Base-by-base conservation (phyloP, 495 filamentous ascomycete species). In the Parmelia sp. region DNA sequence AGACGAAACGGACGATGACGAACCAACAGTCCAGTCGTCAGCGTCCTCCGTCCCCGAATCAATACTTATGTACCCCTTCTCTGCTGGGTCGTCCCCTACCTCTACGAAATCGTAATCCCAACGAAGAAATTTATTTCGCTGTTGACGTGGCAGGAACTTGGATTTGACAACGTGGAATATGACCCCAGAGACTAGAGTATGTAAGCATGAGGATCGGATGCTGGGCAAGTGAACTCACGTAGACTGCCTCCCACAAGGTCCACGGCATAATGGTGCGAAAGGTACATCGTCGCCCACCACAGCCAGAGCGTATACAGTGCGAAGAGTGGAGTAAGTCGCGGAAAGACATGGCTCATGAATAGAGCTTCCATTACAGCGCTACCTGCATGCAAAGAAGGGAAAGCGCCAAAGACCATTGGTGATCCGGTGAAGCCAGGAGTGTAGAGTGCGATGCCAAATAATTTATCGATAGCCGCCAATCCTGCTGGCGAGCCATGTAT, bases 211-310 rank as follows among this genome's bases (percentile, higher is more conserved):
- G 27, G 21, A 61, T 69, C 56, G 17, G 62, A 62, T 31, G 42
- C 39, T 31, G 14, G n/a, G 17, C 40, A 39, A 29, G 21, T 25
- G n/a, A 40, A 77, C 79, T 70, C 75, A 82, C 79, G 75, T 57
- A 95, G 75, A 74, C 87, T 89, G 66, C 92, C 92, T 62, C 86
- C 90, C 57, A 96, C 88, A 55, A 97, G 78, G 75, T 97, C 92
- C 55, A 97, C 89, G 56, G 92, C 92, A 71, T 97, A 97, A 75
- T 97, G 92, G 75, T 97, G 92, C 51, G 90, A 92, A 60, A 97
- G 84, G 71, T 97, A 96, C 89, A 97, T 94, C 58, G 92, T 97
- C n/a, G 92, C 88, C 92, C 92, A 97, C 88, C 90, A 96, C 71
- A 97, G 86, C 92, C 92, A 97, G 61, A 87, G 79, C 14, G 86